Percentiles rank a stretch among this genome's conserved stretches.
phyloP scores from a whole-genome alignment of 140 eudicot species.

The Senecio squalidus region DNA sequence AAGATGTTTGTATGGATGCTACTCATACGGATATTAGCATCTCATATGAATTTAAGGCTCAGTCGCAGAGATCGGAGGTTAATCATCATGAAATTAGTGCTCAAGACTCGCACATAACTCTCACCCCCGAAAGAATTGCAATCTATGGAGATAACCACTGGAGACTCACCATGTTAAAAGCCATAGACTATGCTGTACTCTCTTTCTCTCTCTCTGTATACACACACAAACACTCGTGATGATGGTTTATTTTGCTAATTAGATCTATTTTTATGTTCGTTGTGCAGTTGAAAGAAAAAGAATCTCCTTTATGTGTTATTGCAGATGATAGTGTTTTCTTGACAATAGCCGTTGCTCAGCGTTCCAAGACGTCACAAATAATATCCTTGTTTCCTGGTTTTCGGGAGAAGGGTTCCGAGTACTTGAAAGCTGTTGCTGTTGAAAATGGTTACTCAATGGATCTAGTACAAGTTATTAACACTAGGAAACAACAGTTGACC shows the following conservation, averaged over 20 bases:
- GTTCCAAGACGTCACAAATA: constrained; percentile 48
- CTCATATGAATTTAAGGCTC: constrained; percentile 51
- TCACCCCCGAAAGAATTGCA: constrained; percentile 72
- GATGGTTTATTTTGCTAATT: constrained; percentile 13
- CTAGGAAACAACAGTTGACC: constrained; percentile 34
- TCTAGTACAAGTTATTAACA: constrained; percentile 36
- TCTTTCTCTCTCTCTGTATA: constrained; percentile 6
- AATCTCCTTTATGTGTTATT: constrained; percentile 53
- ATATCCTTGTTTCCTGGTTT: constrained; percentile 69
- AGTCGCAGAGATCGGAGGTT: constrained; percentile 24
- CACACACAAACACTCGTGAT: not conserved
- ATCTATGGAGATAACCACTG: constrained; percentile 64
- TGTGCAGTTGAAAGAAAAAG: constrained; percentile 62
- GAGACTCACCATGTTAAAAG: constrained; percentile 53
- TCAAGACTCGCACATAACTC: constrained; percentile 30
- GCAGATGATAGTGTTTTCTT: constrained; percentile 83
- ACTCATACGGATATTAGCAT: constrained; percentile 66
- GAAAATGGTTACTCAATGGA: constrained; percentile 63
- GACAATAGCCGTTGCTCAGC: constrained; percentile 53
- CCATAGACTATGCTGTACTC: constrained; percentile 50
- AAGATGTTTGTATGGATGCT: constrained; percentile 57
- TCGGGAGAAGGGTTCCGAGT: constrained; percentile 52
- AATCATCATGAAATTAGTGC: constrained; percentile 14
- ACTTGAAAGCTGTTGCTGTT: constrained; percentile 57
- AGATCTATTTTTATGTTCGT: not conserved